Conservation (phyloP, 768 basidiomycete species). For the Pisolithus orientalis region DNA sequence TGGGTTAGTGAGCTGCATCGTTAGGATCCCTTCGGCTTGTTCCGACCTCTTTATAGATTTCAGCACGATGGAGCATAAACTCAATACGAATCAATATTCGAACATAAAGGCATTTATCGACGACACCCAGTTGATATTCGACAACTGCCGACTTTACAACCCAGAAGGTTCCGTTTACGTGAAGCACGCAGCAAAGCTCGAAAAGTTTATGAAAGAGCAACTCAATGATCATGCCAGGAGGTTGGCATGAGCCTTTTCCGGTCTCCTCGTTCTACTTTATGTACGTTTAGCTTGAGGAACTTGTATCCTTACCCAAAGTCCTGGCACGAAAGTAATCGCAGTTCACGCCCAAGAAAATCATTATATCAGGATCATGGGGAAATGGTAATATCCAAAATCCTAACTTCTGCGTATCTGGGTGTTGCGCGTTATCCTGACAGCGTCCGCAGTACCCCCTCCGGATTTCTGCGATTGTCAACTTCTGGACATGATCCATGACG, state of each 20-base stretch:
- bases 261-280: neutral
- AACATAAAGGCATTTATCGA: constrained; percentile 66
- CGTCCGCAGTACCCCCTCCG: no score
- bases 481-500: no score
- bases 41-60: constrained; percentile 50
- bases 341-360: no score
- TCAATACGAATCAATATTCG: constrained; percentile 81
- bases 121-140: constrained; percentile 80
- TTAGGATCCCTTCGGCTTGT: neutral
- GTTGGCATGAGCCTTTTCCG: constrained; percentile 1
- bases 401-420: no score
- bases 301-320: no score
- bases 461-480: no score
- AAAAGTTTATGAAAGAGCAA: constrained; percentile 64
- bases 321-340: no score
- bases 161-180: constrained; percentile 72
- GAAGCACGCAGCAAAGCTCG: constrained; percentile 80
- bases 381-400: no score
- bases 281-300: no score
- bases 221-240: constrained; percentile 26
- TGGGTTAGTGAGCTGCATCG: constrained; percentile 56
- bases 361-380: no score
- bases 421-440: no score
- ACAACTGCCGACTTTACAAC: constrained; percentile 89
- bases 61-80: constrained; percentile 80